Conservation (phyloP, 2,329 filamentous ascomycete genomes). For the Neobulgaria alba region DNA sequence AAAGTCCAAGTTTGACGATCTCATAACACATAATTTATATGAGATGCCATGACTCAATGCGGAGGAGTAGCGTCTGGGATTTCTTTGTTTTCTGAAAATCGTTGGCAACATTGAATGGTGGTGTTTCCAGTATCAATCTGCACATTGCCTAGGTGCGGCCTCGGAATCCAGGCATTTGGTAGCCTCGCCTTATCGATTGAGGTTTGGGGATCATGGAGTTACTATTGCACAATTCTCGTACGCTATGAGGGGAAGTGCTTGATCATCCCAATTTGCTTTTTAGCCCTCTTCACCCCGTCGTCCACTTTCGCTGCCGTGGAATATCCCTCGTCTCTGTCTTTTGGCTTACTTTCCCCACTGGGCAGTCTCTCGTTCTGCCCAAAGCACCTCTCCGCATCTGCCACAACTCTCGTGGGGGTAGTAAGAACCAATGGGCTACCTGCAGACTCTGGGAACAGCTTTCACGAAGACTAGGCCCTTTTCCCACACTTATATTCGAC, state of each 20-base stretch:
- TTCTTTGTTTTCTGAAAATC: too few species aligned
- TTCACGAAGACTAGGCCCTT: constrained; percentile 10
- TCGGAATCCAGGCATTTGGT: background rate
- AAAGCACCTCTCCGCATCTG: background rate
- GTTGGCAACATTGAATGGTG: too few species aligned
- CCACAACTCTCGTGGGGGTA: constrained; percentile 1
- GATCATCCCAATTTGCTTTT: too few species aligned
- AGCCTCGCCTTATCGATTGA: background rate
- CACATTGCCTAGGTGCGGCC: background rate
- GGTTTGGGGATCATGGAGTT: background rate
- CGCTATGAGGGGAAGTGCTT: background rate
- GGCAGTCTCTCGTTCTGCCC: too few species aligned
- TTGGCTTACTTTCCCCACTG: too few species aligned
- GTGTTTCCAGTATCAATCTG: too few species aligned
- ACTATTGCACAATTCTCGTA: background rate
- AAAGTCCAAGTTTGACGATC: background rate
- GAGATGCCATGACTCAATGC: too few species aligned
- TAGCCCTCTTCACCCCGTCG: too few species aligned
- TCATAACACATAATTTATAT: background rate
- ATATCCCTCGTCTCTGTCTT: too few species aligned
- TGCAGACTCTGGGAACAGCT: constrained; percentile 15
- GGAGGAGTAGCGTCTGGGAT: too few species aligned
- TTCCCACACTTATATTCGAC: constrained; percentile 4
- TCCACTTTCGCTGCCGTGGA: too few species aligned
- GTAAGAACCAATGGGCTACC: constrained; percentile 21